A percentile compares a stretch with the other conserved stretches of the same genome.
Evolutionary conservation across 192 early-diverging fungal genomes (phyloP).

Genomic region (Dissophora ornata): DNA sequence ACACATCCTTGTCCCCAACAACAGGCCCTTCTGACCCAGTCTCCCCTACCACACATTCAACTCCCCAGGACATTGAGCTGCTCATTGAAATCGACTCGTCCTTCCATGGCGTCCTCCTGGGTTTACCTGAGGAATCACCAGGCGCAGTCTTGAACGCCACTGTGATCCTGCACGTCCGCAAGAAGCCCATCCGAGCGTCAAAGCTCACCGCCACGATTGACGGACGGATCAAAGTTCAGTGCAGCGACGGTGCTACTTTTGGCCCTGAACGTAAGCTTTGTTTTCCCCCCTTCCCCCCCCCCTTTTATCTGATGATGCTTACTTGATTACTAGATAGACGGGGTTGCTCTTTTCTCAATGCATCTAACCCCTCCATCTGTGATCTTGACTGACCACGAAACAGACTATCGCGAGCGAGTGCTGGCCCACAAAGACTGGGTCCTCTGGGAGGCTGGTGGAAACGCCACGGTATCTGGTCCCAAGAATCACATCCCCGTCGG

Average conservation of each 20-base stretch:
- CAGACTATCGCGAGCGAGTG: slow-evolving; percentile 52
- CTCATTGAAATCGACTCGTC: slow-evolving; percentile 49
- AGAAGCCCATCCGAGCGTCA: slow-evolving; percentile 42
- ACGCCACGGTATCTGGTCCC: slow-evolving; percentile 21
- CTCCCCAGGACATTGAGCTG: slow-evolving; percentile 35
- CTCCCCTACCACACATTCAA: slow-evolving; percentile 1
- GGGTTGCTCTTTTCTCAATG: no score
- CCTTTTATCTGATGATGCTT: no score
- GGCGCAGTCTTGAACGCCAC: slow-evolving; percentile 51
- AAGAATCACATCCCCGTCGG: slow-evolving; percentile 53
- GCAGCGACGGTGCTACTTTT: slow-evolving; percentile 50
- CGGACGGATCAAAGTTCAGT: slow-evolving; percentile 51
- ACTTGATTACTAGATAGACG: no score
- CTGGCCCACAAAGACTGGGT: slow-evolving; percentile 54
- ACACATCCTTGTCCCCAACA: neutral
- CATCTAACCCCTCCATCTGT: no score
- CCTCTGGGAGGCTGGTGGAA: slow-evolving; percentile 46
- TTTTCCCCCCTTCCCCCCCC: neutral
- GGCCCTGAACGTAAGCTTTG: slow-evolving; percentile 41
- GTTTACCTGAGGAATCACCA: slow-evolving; percentile 40
- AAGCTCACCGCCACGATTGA: slow-evolving; percentile 50
- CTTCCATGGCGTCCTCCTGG: slow-evolving; percentile 47
- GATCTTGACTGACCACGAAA: neutral
- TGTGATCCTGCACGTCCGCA: slow-evolving; percentile 50
- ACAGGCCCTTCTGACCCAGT: no score